Percentiles rank a stretch among this genome's conserved stretches.
phyloP scores from a whole-genome alignment of 495 filamentous ascomycete genomes.

The Daldinia decipiens region DNA sequence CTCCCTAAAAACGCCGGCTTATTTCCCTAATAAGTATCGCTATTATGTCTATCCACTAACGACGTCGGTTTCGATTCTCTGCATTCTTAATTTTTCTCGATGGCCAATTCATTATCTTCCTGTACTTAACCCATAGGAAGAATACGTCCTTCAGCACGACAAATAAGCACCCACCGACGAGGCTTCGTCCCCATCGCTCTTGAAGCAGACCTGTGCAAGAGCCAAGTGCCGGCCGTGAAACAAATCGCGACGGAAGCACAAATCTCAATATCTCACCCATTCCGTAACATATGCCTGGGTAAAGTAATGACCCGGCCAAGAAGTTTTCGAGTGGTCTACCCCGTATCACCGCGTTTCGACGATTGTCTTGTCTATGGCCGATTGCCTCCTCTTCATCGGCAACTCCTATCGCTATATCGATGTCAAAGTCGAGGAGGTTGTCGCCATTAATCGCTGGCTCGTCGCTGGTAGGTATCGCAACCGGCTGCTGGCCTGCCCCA shows the following conservation, averaged over 20 bases:
- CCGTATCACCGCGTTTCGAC: slow-evolving; percentile 33
- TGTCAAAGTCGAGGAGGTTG: slow-evolving; percentile 43
- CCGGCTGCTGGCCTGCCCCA: background rate
- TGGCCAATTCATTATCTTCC: slow-evolving; percentile 72
- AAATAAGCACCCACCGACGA: slow-evolving; percentile 82
- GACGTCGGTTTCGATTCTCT: slow-evolving; percentile 42
- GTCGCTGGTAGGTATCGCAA: background rate
- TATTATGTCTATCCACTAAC: background rate
- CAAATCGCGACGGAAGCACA: slow-evolving; percentile 71
- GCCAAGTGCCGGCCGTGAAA: slow-evolving; percentile 56
- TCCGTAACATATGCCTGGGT: slow-evolving; percentile 57
- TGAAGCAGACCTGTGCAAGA: slow-evolving; percentile 71
- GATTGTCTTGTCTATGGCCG: slow-evolving; percentile 21
- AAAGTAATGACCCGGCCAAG: slow-evolving; percentile 53
- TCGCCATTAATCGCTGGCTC: background rate
- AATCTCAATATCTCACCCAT: slow-evolving; percentile 75
- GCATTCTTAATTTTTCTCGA: slow-evolving; percentile 72
- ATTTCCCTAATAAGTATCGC: background rate
- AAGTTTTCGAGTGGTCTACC: slow-evolving; percentile 44
- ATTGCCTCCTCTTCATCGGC: slow-evolving; percentile 24
- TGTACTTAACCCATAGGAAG: slow-evolving; percentile 78
- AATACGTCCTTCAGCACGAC: slow-evolving; percentile 81
- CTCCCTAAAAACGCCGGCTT: slow-evolving; percentile 7
- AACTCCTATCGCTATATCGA: slow-evolving; percentile 40
- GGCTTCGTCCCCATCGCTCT: slow-evolving; percentile 78